A percentile compares a stretch with the other conserved stretches of the same genome.
Evolutionary conservation across 371 early-diverging fungal genomes (phyloP).

Genomic region (Mortierella sp.): DNA sequence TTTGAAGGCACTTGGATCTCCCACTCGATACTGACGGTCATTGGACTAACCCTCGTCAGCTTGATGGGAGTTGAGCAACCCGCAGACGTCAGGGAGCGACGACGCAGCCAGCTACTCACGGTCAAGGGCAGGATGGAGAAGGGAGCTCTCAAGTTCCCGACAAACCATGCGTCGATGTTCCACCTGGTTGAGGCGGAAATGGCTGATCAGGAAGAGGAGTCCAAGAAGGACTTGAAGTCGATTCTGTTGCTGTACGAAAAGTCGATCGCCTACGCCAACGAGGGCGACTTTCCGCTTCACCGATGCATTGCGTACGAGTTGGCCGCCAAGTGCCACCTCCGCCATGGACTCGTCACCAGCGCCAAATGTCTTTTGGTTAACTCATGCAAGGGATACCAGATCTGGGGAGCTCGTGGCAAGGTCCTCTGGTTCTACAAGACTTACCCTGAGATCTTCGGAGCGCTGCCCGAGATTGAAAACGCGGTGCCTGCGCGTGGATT

Average conservation of each 20-base stretch:
- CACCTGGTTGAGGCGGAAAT: slow-evolving; percentile 51
- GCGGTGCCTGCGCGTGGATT: slow-evolving; percentile 16
- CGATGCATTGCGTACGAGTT: slow-evolving; percentile 40
- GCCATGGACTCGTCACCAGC: slow-evolving; percentile 44
- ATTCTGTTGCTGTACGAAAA: slow-evolving; percentile 41
- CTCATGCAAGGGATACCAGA: slow-evolving; percentile 41
- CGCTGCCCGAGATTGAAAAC: slow-evolving; percentile 23
- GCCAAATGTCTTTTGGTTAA: slow-evolving; percentile 31
- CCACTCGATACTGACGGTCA: slow-evolving; percentile 40
- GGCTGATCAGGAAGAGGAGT: slow-evolving; percentile 34
- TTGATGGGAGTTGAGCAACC: slow-evolving; percentile 34
- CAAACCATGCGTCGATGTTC: slow-evolving; percentile 53
- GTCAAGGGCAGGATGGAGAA: slow-evolving; percentile 31
- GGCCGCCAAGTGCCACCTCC: slow-evolving; percentile 35
- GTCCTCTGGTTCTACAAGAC: slow-evolving; percentile 37
- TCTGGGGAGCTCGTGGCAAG: slow-evolving; percentile 45
- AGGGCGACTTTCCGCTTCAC: slow-evolving; percentile 45
- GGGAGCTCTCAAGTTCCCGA: slow-evolving; percentile 31
- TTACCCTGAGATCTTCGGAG: slow-evolving; percentile 35
- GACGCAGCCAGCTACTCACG: slow-evolving; percentile 12
- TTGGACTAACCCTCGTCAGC: slow-evolving; percentile 36
- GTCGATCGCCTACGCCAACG: slow-evolving; percentile 34
- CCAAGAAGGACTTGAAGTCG: slow-evolving; percentile 18
- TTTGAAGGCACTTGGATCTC: slow-evolving; percentile 52
- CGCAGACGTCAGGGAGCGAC: slow-evolving; percentile 6